These are phyloP conservation scores for Mediolabrus comicus DNA, from an alignment of 108 stramenopile genomes.

Conservation along the genomic window DNA sequence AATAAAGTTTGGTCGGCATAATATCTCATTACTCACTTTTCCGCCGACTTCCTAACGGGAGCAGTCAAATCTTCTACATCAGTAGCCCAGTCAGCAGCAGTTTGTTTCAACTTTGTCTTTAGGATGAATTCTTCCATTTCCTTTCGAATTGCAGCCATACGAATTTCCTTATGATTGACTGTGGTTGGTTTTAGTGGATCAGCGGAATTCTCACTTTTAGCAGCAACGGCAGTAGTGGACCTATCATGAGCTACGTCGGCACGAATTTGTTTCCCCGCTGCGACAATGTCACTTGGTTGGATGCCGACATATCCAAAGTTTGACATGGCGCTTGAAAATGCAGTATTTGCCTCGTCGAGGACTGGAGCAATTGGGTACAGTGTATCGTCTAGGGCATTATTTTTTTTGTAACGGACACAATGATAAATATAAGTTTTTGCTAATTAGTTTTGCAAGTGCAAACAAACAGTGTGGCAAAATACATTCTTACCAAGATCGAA, in stretches of 20 bases:
- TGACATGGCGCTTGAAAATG: conserved; percentile 80
- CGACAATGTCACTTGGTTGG: conserved; percentile 71
- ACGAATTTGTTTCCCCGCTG: conserved; percentile 70
- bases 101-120: conserved; percentile 67
- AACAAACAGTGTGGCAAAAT: background rate
- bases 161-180: conserved; percentile 78
- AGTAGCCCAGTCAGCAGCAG: conserved; percentile 88
- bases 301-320: conserved; percentile 68
- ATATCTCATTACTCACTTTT: conserved; percentile 56
- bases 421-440: too few species aligned
- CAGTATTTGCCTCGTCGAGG: conserved; percentile 72
- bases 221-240: conserved; percentile 32
- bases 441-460: too few species aligned
- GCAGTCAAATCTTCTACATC: conserved; percentile 58
- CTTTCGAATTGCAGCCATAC: conserved; percentile 78
- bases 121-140: conserved; percentile 82
- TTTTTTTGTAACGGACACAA: too few species aligned
- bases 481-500: conserved; percentile 57
- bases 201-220: background rate
- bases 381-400: conserved; percentile 77
- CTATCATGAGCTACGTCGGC: conserved; percentile 47
- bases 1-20: background rate
- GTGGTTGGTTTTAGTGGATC: conserved; percentile 40
- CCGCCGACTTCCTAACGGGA: conserved; percentile 66
- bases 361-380: conserved; percentile 69